Evolutionary conservation across 306 rosid species (phyloP).

Genomic region (Sophora flavescens): DNA sequence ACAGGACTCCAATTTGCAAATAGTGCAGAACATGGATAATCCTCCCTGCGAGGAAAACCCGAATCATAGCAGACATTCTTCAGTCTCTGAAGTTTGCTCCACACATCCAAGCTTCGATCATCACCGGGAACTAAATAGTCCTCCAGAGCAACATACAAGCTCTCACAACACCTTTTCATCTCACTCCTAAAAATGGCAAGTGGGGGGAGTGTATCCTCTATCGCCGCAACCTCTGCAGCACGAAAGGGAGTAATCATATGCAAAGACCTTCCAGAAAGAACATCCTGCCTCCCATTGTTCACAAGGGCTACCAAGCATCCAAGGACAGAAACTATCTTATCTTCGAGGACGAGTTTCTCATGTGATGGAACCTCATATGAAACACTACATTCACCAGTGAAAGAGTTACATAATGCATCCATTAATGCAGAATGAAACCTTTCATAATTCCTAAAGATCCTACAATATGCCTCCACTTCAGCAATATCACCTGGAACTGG

Average conservation of each 20-base stretch:
- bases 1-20: conserved; percentile 90
- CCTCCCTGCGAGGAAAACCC: conserved; percentile 78
- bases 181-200: conserved; percentile 81
- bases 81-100: conserved; percentile 93
- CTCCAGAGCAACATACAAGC: conserved; percentile 91
- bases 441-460: conserved; percentile 84
- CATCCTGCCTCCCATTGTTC: conserved; percentile 76
- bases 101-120: conserved; percentile 71
- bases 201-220: conserved; percentile 81
- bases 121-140: conserved; percentile 68
- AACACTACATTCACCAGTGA: conserved; percentile 82
- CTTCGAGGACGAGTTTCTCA: conserved; percentile 78
- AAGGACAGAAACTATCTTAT: conserved; percentile 89
- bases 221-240: conserved; percentile 45
- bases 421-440: conserved; percentile 75
- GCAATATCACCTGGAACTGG: conserved; percentile 98
- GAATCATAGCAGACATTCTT: conserved; percentile 92
- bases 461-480: conserved; percentile 95
- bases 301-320: conserved; percentile 86
- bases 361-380: conserved; percentile 69
- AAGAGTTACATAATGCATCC: conserved; percentile 83
- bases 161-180: conserved; percentile 97
- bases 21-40: conserved; percentile 71
- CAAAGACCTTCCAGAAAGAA: conserved; percentile 83
- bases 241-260: conserved; percentile 49